Conservation (phyloP, 192 early-diverging fungal species). For the Dissophora globulifera region DNA sequence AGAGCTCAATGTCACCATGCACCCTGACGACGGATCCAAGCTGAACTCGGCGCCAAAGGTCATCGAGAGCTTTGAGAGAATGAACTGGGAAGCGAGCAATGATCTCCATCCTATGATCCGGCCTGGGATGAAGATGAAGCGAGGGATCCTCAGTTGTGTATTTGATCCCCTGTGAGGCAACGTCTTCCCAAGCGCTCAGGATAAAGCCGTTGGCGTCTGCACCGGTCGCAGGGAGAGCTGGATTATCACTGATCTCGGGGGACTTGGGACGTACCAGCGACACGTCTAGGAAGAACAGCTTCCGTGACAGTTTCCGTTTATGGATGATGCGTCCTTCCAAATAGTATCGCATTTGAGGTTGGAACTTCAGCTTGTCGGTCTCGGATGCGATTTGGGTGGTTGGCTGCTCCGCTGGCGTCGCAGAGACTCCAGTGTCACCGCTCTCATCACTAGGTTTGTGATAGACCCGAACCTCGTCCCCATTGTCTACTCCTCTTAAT, state of each 20-base stretch:
- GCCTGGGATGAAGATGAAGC: not conserved
- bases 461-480: too few relatives aligned
- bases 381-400: not conserved
- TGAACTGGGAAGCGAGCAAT: conserved; percentile 34
- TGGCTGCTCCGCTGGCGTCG: not conserved
- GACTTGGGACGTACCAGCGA: conserved; percentile 8
- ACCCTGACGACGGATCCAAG: conserved; percentile 31
- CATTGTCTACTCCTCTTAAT: not conserved
- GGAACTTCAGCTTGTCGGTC: conserved; percentile 11
- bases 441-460: too few relatives aligned
- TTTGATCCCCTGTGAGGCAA: too few relatives aligned
- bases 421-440: not conserved
- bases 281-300: conserved; percentile 41
- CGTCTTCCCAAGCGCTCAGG: conserved; percentile 27
- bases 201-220: not conserved
- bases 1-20: conserved; percentile 46
- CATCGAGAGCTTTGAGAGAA: conserved; percentile 26
- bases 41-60: conserved; percentile 40
- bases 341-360: conserved; percentile 27
- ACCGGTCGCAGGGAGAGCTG: too few relatives aligned
- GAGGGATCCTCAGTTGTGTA: too few relatives aligned
- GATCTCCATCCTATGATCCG: conserved; percentile 21
- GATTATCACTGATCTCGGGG: too few relatives aligned
- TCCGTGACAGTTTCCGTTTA: conserved; percentile 39
- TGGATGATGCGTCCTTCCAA: conserved; percentile 48